These are phyloP conservation scores for Rhodotorula sp. DNA, from an alignment of 1,284 basidiomycete genomes.

Conservation along the genomic window DNA sequence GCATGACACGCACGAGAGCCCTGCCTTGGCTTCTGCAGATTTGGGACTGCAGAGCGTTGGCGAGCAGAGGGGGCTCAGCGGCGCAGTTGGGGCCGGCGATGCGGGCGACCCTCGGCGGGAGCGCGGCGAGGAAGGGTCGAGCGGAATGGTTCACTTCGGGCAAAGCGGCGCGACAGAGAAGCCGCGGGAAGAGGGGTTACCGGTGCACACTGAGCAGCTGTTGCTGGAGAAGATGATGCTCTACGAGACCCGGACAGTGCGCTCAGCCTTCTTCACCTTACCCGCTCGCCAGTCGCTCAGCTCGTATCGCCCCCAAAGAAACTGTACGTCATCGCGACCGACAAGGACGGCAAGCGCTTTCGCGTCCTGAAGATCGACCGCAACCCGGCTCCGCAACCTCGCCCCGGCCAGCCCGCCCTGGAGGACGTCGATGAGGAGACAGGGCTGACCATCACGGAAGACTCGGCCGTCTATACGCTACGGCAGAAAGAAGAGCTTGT, in stretches of 20 bases:
- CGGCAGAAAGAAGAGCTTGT: constrained; percentile 86
- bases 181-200: no score
- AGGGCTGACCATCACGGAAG: constrained; percentile 70
- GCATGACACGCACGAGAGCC: no score
- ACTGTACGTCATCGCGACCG: constrained; percentile 82
- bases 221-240: constrained; percentile 82
- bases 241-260: constrained; percentile 75
- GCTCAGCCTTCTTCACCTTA: constrained; percentile 5
- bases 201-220: background rate
- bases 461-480: constrained; percentile 81
- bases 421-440: constrained; percentile 9
- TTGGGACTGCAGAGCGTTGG: no score
- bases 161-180: no score
- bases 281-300: background rate
- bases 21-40: no score
- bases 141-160: no score
- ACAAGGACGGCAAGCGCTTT: constrained; percentile 78
- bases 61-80: no score
- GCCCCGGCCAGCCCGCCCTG: background rate
- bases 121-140: no score
- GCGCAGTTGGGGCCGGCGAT: no score
- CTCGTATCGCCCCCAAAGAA: constrained; percentile 54
- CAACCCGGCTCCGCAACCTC: constrained; percentile 4
- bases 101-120: no score
- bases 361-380: constrained; percentile 90